Evolutionary conservation across 2,329 filamentous ascomycete species (phyloP).

Genomic region (Pseudogymnoascus sp.): DNA sequence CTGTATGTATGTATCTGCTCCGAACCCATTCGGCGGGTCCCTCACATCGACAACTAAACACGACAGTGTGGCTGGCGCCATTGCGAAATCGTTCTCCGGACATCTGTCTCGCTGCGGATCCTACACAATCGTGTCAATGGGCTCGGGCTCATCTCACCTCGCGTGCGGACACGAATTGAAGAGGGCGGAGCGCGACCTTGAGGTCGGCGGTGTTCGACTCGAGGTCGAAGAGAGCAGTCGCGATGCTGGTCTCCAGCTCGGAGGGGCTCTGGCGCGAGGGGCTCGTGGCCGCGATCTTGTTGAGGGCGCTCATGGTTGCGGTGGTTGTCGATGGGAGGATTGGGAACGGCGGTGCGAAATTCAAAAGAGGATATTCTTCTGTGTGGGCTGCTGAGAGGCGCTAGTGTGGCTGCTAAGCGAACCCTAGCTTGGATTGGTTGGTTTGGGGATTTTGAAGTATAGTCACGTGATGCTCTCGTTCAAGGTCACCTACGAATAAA

Average conservation of each 20-base stretch:
- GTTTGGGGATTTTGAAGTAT: neutral
- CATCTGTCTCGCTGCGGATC: slow-evolving; percentile 8
- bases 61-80: slow-evolving; percentile 8
- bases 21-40: slow-evolving; percentile 7
- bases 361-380: neutral
- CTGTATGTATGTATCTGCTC: slow-evolving; percentile 11
- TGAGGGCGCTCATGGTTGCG: slow-evolving; percentile 66
- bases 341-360: slow-evolving; percentile 3
- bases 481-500: neutral
- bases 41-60: slow-evolving; percentile 9
- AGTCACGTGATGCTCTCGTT: neutral
- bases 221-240: slow-evolving; percentile 95
- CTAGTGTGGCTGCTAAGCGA: neutral
- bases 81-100: slow-evolving; percentile 12
- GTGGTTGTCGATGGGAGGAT: slow-evolving; percentile 20
- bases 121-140: slow-evolving; percentile 4
- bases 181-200: slow-evolving; percentile 89
- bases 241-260: slow-evolving; percentile 96
- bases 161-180: slow-evolving; percentile 97
- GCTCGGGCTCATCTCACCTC: slow-evolving; percentile 67
- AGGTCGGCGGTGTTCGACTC: slow-evolving; percentile 99
- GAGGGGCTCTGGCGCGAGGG: slow-evolving; percentile 92
- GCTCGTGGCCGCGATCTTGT: slow-evolving; percentile 99
- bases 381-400: slow-evolving; percentile 1
- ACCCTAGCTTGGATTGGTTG: neutral